Evolutionary conservation across 2,329 filamentous ascomycete species (phyloP).

Genomic region (Eurotiales sp.): DNA sequence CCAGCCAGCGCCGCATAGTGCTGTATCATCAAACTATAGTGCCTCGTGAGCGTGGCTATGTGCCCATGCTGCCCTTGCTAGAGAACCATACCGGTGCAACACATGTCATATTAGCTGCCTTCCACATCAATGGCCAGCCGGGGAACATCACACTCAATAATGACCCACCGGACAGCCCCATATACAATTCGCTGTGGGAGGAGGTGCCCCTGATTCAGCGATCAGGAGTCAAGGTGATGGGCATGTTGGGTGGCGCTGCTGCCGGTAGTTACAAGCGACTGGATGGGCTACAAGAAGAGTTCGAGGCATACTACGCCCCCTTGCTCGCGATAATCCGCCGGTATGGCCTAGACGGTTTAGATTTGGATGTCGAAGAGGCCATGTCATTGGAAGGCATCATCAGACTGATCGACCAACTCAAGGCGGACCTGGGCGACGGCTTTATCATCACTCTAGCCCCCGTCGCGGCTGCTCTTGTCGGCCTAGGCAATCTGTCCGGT

Average conservation of each 20-base stretch:
- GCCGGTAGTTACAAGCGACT: constrained; percentile 65
- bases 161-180: constrained; percentile 62
- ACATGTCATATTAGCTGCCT: constrained; percentile 80
- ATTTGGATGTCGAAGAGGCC: constrained; percentile 75
- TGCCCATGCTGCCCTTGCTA: constrained; percentile 61
- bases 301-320: constrained; percentile 70
- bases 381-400: constrained; percentile 66
- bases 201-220: constrained; percentile 70
- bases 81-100: constrained; percentile 62
- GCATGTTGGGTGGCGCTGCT: constrained; percentile 84
- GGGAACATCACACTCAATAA: constrained; percentile 75
- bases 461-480: constrained; percentile 70
- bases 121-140: constrained; percentile 72
- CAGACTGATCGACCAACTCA: constrained; percentile 63
- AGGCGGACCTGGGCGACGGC: constrained; percentile 43
- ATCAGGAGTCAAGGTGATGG: constrained; percentile 72
- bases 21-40: constrained; percentile 65
- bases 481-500: constrained; percentile 64
- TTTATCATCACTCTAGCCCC: constrained; percentile 82
- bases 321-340: constrained; percentile 62
- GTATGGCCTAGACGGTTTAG: constrained; percentile 64
- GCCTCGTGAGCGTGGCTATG: constrained; percentile 49
- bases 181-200: constrained; percentile 71
- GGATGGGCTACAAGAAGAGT: constrained; percentile 56
- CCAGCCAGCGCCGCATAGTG: constrained; percentile 35